Conservation (phyloP, 306 rosid genomes). For the Aeschynomene evenia region DNA sequence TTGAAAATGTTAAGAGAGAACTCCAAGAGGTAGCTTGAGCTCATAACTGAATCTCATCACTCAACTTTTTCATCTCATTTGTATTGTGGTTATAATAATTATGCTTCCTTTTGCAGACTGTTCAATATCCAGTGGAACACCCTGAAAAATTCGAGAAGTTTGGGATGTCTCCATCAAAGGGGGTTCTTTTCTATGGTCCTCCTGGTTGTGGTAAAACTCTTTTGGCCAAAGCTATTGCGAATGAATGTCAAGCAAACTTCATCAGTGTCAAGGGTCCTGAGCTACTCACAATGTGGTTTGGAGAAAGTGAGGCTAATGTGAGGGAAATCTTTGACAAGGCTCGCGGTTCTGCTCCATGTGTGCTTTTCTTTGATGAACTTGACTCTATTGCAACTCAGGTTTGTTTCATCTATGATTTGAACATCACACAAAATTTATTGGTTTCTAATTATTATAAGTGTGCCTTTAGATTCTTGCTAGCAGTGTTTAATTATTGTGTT, state of each 20-base stretch:
- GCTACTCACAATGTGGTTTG: conserved; percentile 99
- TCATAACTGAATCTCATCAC: neutral
- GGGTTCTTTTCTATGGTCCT: conserved; percentile 98
- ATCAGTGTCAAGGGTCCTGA: conserved; percentile 98
- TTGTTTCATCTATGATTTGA: conserved; percentile 24
- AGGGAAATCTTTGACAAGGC: conserved; percentile 99
- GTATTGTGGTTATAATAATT: neutral
- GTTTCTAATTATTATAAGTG: neutral
- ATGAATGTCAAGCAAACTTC: conserved; percentile 98
- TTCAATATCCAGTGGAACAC: conserved; percentile 99
- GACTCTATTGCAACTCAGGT: conserved; percentile 99
- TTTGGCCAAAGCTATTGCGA: conserved; percentile 95
- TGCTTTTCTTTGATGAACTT: conserved; percentile 95
- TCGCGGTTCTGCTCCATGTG: conserved; percentile 98
- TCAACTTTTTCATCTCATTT: neutral
- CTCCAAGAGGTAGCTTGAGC: conserved; percentile 79
- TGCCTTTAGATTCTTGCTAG: neutral
- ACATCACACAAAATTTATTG: neutral
- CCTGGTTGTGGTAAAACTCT: conserved; percentile 99
- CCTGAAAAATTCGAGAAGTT: conserved; percentile 97
- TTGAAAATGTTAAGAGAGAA: conserved; percentile 96
- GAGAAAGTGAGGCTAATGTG: conserved; percentile 99
- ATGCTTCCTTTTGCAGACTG: conserved; percentile 65
- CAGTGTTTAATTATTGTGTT: conserved; percentile 3
- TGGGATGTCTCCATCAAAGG: conserved; percentile 99